These are phyloP conservation scores for Rhododendron molle DNA, from an alignment of 148 eudicot species.

Conservation along the genomic window DNA sequence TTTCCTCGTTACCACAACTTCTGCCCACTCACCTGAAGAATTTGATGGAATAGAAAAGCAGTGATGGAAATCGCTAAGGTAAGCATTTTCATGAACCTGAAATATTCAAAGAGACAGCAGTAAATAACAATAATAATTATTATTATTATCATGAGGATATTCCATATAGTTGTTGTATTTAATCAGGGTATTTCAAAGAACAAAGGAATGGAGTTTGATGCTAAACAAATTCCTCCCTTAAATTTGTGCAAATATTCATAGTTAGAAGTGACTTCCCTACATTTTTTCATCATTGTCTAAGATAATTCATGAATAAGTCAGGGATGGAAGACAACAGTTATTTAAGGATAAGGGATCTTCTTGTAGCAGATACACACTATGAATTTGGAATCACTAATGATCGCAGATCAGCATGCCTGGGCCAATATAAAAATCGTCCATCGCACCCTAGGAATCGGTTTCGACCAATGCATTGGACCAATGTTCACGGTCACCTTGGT, in stretches of 20 bases:
- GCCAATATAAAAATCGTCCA: no score
- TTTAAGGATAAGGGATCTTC: not conserved
- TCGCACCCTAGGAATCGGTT: no score
- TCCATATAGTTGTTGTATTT: not conserved
- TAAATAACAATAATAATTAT: not conserved
- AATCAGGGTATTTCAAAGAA: not conserved
- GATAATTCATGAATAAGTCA: not conserved
- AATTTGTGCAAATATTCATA: not conserved
- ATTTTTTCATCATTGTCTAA: not conserved
- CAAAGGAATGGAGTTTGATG: not conserved
- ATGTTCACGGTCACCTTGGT: no score
- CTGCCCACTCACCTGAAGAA: constrained; percentile 58
- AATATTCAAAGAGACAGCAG: constrained; percentile 12
- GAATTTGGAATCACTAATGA: no score
- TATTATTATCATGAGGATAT: no score
- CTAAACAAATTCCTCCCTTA: not conserved
- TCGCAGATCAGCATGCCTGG: no score
- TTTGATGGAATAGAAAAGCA: constrained; percentile 84
- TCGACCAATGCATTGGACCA: no score
- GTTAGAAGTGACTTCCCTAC: not conserved
- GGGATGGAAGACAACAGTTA: not conserved
- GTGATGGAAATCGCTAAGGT: constrained; percentile 92
- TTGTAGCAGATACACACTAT: not conserved
- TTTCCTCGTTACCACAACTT: not conserved
- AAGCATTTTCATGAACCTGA: constrained; percentile 99